phyloP scores from a whole-genome alignment of 2,329 filamentous ascomycete species.

The Colletotrichum sp. region DNA sequence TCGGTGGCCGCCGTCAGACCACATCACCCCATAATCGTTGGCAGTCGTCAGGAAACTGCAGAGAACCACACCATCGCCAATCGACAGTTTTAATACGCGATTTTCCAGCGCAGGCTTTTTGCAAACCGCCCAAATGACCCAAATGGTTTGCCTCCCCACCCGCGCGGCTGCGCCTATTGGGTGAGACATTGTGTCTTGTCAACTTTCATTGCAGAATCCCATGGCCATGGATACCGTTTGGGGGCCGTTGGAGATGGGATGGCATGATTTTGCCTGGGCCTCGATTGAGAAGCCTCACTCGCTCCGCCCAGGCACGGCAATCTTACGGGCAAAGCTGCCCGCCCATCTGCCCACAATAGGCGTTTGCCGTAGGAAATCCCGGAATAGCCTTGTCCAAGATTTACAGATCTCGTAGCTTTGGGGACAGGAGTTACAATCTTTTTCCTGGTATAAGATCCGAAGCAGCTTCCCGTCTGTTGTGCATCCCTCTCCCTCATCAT shows the following conservation, averaged over 20 bases:
- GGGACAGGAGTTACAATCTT: not conserved
- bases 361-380: slow-evolving; percentile 13
- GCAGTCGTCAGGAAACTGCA: slow-evolving; percentile 12
- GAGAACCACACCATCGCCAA: slow-evolving; percentile 16
- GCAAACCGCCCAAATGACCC: not conserved
- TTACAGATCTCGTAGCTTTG: slow-evolving; percentile 7
- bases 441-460: slow-evolving; percentile 21
- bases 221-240: not conserved
- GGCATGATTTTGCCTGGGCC: slow-evolving; percentile 13
- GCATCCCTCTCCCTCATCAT: slow-evolving; percentile 10
- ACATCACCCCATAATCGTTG: slow-evolving; percentile 23
- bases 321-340: slow-evolving; percentile 19
- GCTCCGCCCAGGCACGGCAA: slow-evolving; percentile 18
- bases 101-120: not conserved
- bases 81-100: not conserved
- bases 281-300: slow-evolving; percentile 8
- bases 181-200: not conserved
- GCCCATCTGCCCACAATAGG: slow-evolving; percentile 23
- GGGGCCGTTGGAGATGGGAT: slow-evolving; percentile 16
- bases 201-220: slow-evolving; percentile 5
- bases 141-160: not conserved
- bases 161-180: slow-evolving; percentile 18
- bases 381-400: slow-evolving; percentile 2
- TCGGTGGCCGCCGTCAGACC: slow-evolving; percentile 21
- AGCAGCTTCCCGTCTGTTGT: slow-evolving; percentile 14